These are phyloP conservation scores for Talaromyces sp. DNA, from an alignment of 2,329 filamentous ascomycete genomes.

Conservation along the genomic window DNA sequence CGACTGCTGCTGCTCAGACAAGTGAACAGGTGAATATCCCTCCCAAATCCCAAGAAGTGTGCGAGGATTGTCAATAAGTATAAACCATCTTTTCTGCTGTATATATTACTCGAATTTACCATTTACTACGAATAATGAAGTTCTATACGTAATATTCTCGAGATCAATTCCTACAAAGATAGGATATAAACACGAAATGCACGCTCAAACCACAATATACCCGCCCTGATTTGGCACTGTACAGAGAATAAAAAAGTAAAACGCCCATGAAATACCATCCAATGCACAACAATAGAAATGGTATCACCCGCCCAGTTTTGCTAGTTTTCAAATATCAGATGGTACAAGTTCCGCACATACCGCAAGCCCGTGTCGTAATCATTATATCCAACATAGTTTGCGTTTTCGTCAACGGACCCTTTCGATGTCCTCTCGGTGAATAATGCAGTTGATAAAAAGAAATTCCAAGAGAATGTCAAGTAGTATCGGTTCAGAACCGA, in stretches of 20 bases:
- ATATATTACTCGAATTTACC: neutral
- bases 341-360: constrained; percentile 10
- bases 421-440: neutral
- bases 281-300: constrained; percentile 11
- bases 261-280: constrained; percentile 11
- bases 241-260: constrained; percentile 1
- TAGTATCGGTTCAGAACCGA: neutral
- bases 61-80: constrained; percentile 28
- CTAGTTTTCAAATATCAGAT: neutral
- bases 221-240: constrained; percentile 10
- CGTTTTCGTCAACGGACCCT: neutral
- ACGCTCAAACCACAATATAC: constrained; percentile 12
- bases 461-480: neutral
- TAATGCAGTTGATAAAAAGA: neutral
- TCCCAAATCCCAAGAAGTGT: constrained; percentile 20
- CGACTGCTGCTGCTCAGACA: neutral
- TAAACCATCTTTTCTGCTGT: neutral
- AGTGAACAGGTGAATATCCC: constrained; percentile 27
- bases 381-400: neutral
- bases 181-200: constrained; percentile 7
- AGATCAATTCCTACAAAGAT: neutral
- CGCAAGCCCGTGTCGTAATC: neutral
- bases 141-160: neutral
- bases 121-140: neutral
- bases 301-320: constrained; percentile 11